These are phyloP conservation scores for Aspergillus pseudotamarii DNA, from an alignment of 2,329 filamentous ascomycete genomes.

Conservation along the genomic window DNA sequence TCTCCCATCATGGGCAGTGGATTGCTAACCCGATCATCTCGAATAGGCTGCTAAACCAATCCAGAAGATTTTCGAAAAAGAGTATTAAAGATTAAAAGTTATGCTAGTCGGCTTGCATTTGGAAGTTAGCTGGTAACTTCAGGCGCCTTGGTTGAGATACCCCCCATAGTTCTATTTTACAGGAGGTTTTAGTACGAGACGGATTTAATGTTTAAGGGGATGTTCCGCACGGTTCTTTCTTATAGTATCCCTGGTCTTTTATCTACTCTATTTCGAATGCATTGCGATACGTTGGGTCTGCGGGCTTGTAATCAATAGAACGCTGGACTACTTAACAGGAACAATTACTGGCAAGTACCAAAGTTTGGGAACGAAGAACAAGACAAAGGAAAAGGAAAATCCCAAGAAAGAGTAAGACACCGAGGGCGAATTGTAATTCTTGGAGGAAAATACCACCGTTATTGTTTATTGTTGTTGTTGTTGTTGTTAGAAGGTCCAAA, in stretches of 20 bases:
- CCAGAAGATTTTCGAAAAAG: constrained; percentile 81
- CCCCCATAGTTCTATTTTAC: constrained; percentile 20
- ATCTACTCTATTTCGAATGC: background rate
- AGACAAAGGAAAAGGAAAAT: background rate
- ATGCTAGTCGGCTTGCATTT: constrained; percentile 10
- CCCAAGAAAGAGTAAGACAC: background rate
- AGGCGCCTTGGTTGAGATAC: constrained; percentile 31
- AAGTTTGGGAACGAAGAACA: background rate
- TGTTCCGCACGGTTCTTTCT: background rate
- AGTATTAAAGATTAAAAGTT: constrained; percentile 42
- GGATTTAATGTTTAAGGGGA: background rate
- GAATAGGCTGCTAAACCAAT: constrained; percentile 81
- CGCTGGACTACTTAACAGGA: background rate
- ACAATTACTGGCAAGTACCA: too few species aligned
- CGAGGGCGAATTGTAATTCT: background rate
- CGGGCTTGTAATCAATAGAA: background rate
- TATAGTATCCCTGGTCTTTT: background rate
- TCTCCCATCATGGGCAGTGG: background rate
- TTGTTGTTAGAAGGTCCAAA: background rate
- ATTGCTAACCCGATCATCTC: constrained; percentile 20
- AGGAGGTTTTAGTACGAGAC: background rate
- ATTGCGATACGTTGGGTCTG: background rate
- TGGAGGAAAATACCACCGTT: background rate
- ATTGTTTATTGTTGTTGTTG: background rate
- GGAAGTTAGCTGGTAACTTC: constrained; percentile 9